These are phyloP conservation scores for Yarrowia porcina DNA, from an alignment of 805 yeast species.

Conservation along the genomic window DNA sequence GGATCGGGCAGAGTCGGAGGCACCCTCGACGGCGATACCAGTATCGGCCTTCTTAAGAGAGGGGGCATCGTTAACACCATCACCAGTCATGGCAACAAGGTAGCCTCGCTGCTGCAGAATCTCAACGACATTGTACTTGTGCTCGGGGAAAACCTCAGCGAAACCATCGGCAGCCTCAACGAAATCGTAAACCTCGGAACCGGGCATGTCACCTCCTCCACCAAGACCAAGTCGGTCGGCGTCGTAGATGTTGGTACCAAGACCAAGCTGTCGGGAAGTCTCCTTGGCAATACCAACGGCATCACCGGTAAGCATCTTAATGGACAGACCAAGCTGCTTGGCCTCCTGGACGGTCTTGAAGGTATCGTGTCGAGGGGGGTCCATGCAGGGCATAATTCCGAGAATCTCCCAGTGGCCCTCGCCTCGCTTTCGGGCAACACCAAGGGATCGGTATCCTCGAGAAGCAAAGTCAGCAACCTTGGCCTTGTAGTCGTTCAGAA, in stretches of 20 bases:
- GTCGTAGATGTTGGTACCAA: constrained; percentile 93
- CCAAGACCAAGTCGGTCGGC: constrained; percentile 96
- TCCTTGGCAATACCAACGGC: constrained; percentile 99
- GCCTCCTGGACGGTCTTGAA: constrained; percentile 93
- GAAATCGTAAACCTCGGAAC: constrained; percentile 63
- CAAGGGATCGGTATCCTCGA: constrained; percentile 97
- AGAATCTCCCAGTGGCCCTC: constrained; percentile 97
- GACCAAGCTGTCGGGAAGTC: constrained; percentile 95
- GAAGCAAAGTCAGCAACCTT: constrained; percentile 97
- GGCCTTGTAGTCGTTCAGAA: constrained; percentile 92
- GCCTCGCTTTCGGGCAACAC: constrained; percentile 98
- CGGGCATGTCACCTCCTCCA: constrained; percentile 62
- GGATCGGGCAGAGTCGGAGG: constrained; percentile 46
- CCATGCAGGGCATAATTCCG: constrained; percentile 98
- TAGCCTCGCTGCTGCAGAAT: constrained; percentile 61
- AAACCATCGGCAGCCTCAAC: constrained; percentile 93
- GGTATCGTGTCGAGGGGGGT: constrained; percentile 98
- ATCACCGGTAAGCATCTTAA: constrained; percentile 98
- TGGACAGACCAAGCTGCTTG: constrained; percentile 84
- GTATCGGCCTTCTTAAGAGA: constrained; percentile 69
- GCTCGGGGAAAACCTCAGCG: constrained; percentile 69
- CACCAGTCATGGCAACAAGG: constrained; percentile 70
- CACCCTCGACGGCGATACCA: constrained; percentile 77
- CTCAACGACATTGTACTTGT: constrained; percentile 64
- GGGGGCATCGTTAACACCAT: constrained; percentile 68